Base-by-base conservation (phyloP, 2,329 filamentous ascomycete genomes). In the Aspergillus brasiliensis region DNA sequence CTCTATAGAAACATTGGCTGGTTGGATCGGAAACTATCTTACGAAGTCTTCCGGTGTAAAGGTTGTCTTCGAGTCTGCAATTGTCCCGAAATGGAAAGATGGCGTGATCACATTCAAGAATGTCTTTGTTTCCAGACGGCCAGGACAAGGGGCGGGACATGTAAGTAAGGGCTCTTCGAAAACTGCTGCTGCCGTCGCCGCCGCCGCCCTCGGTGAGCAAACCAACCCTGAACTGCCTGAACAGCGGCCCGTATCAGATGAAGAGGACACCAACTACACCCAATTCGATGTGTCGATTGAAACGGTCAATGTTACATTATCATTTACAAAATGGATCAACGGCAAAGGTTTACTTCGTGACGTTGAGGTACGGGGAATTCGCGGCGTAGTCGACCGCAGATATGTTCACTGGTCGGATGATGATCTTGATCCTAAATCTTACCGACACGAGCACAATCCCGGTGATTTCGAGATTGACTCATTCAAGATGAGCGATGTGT, bases 311-410 rank as follows among this genome's bases (percentile, higher is more conserved):
- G 94, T 99, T 44, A 98, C 94, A 0, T 77, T 99, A 25, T 99
- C 95, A 0, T 98, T 99, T 68, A 84, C 92, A n/a, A 98, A 97
- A 73, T 99, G 95, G 95, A 96, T 96, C 86, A 98, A 97, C 68
- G 94, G 95, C 21, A 97, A 94, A 75, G 95, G 95, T 0, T 83
- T 96, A 5, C 81, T 99, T 8, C 89, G 91, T 68, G 91, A 98
- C 72, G 95, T 99, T 44, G 92, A 97, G 72, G 89, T 99, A 55
- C 95, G 92, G 71, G 95, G 95, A 4, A 91, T 99, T 28, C 86
- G 95, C 61, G 95, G 95, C 21, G 91, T 98, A 5, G 84, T 99
- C 47, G 95, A 99, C 76, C 86, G 95, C 60, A 97, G 92, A 0
- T 90, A 88, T 49, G 90, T 99, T 2, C 80, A 83, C 58, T 95